phyloP scores from a whole-genome alignment of 768 basidiomycete species.

The Trametes sanguinea region DNA sequence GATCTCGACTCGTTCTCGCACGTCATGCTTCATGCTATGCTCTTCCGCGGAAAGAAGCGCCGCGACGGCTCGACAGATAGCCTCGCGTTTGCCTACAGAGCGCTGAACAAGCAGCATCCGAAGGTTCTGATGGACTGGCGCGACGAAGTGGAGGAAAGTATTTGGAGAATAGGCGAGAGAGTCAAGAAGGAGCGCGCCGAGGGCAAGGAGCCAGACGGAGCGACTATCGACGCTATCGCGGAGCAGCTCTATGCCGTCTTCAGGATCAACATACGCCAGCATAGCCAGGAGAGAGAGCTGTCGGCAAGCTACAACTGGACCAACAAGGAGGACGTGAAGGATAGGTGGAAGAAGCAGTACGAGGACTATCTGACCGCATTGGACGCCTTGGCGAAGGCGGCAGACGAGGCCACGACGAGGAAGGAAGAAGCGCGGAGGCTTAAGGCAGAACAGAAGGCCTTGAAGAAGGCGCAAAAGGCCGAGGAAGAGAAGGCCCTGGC shows the following conservation, averaged over 20 bases:
- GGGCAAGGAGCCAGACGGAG: slow-evolving; percentile 5
- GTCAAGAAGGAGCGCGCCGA: background rate
- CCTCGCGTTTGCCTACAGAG: background rate
- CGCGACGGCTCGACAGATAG: background rate
- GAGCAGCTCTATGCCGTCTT: background rate
- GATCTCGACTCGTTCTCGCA: slow-evolving; percentile 19
- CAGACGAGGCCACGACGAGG: background rate
- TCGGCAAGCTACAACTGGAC: background rate
- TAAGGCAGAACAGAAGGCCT: background rate
- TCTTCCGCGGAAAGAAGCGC: slow-evolving; percentile 1
- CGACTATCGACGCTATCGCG: background rate
- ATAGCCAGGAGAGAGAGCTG: background rate
- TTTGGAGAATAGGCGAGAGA: background rate
- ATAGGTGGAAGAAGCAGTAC: slow-evolving; percentile 4
- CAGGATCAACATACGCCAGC: background rate
- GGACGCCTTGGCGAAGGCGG: background rate
- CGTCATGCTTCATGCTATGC: slow-evolving; percentile 3
- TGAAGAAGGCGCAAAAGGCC: background rate
- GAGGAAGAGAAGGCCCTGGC: background rate
- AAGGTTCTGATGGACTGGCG: background rate
- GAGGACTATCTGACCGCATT: slow-evolving; percentile 1
- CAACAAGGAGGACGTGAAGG: background rate
- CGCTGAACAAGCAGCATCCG: background rate
- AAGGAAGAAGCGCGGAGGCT: background rate
- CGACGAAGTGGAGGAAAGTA: background rate